Percentiles rank a stretch among this genome's conserved stretches.
Conservation (phyloP, 176 grass and related monocot species). For the Phyllostachys edulis region DNA sequence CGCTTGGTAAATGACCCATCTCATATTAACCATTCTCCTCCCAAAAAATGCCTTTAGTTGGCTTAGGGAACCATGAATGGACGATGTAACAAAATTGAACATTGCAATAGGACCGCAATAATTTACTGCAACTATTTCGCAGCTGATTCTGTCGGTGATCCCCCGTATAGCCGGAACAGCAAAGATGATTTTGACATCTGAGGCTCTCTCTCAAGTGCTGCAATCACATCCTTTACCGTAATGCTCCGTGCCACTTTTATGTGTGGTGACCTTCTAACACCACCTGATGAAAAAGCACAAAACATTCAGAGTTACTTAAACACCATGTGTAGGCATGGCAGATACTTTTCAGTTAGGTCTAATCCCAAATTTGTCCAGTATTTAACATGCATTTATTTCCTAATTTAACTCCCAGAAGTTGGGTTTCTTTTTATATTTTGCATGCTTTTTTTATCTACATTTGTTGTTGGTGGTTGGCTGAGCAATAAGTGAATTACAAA, state of each 20-base stretch:
- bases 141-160: slow-evolving; percentile 32
- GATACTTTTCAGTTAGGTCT: slow-evolving; percentile 21
- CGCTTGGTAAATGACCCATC: slow-evolving; percentile 31
- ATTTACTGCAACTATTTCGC: slow-evolving; percentile 36
- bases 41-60: slow-evolving; percentile 11
- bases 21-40: slow-evolving; percentile 16
- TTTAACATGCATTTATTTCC: slow-evolving; percentile 8
- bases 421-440: neutral
- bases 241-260: slow-evolving; percentile 59
- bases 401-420: neutral
- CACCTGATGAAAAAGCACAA: slow-evolving; percentile 48
- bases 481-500: neutral
- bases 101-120: neutral
- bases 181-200: slow-evolving; percentile 88
- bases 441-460: neutral
- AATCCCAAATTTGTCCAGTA: neutral
- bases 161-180: slow-evolving; percentile 63
- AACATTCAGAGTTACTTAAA: neutral
- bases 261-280: slow-evolving; percentile 52
- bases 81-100: slow-evolving; percentile 23
- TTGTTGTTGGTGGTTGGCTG: neutral
- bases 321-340: neutral
- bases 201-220: slow-evolving; percentile 77
- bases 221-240: slow-evolving; percentile 77
- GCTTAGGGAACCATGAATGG: neutral